Conservation (phyloP, 176 grass and related monocot genomes). For the Bonia amplexicaulis region DNA sequence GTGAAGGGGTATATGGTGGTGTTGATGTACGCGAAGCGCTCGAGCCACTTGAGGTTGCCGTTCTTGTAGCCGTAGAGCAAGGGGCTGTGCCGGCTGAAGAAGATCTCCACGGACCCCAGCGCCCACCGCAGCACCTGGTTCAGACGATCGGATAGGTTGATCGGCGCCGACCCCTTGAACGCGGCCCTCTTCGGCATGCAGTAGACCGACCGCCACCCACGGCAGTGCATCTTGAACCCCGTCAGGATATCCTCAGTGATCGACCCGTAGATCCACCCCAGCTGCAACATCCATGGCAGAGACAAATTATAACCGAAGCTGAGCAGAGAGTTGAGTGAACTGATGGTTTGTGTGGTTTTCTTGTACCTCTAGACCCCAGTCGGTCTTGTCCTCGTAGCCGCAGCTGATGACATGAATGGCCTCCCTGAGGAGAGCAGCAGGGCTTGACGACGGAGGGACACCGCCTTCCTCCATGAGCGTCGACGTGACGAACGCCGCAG, state of each 20-base stretch:
- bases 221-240: slow-evolving; percentile 99
- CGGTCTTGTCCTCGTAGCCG: slow-evolving; percentile 95
- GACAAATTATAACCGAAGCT: neutral
- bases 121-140: slow-evolving; percentile 99
- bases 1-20: slow-evolving; percentile 99
- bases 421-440: slow-evolving; percentile 93
- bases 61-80: slow-evolving; percentile 92
- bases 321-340: neutral
- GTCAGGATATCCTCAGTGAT: slow-evolving; percentile 99
- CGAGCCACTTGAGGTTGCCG: slow-evolving; percentile 98
- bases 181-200: slow-evolving; percentile 87
- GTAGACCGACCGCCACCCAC: slow-evolving; percentile 96
- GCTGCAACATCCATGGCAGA: slow-evolving; percentile 36
- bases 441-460: slow-evolving; percentile 86
- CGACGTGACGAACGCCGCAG: slow-evolving; percentile 87
- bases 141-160: slow-evolving; percentile 91
- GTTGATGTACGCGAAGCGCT: slow-evolving; percentile 98
- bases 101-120: slow-evolving; percentile 97
- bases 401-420: slow-evolving; percentile 99
- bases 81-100: slow-evolving; percentile 95
- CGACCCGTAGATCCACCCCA: slow-evolving; percentile 97
- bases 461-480: slow-evolving; percentile 99
- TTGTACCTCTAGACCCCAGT: slow-evolving; percentile 89
- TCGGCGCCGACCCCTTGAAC: slow-evolving; percentile 93
- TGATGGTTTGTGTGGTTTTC: neutral